A percentile compares a stretch with the other conserved stretches of the same genome.
Conservation (phyloP, 1,284 basidiomycete species). For the Marasmius tenuissimus region DNA sequence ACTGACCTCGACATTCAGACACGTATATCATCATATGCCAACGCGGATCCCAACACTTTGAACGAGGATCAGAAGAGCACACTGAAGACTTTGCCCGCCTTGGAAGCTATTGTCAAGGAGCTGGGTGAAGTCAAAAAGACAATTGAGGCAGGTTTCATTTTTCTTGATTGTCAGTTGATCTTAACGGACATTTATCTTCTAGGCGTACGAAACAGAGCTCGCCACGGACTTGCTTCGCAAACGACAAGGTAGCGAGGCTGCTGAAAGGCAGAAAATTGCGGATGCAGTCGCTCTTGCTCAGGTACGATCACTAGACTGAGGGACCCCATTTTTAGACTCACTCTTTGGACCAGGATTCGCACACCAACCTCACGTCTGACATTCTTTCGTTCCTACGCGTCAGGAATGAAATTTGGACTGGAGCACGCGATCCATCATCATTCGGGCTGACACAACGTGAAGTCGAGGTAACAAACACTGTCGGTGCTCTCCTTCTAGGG, state of each 20-base stretch:
- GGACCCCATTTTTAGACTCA: neutral
- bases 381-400: constrained; percentile 68
- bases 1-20: constrained; percentile 41
- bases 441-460: constrained; percentile 53
- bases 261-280: constrained; percentile 51
- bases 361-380: constrained; percentile 42
- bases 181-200: neutral
- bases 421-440: constrained; percentile 41
- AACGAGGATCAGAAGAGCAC: constrained; percentile 83
- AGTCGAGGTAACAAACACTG: constrained; percentile 50
- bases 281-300: constrained; percentile 59
- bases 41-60: constrained; percentile 65
- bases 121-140: constrained; percentile 79
- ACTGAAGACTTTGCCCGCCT: constrained; percentile 65
- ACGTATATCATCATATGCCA: constrained; percentile 69
- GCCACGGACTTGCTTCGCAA: constrained; percentile 54
- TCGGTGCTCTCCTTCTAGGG: constrained; percentile 52
- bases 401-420: constrained; percentile 53
- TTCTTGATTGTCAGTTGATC: neutral
- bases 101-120: constrained; percentile 79
- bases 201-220: constrained; percentile 67
- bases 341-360: constrained; percentile 33
- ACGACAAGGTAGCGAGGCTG: constrained; percentile 52
- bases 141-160: constrained; percentile 60
- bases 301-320: constrained; percentile 37